phyloP scores from a whole-genome alignment of 345 rosid genomes.

The Salix brachista region DNA sequence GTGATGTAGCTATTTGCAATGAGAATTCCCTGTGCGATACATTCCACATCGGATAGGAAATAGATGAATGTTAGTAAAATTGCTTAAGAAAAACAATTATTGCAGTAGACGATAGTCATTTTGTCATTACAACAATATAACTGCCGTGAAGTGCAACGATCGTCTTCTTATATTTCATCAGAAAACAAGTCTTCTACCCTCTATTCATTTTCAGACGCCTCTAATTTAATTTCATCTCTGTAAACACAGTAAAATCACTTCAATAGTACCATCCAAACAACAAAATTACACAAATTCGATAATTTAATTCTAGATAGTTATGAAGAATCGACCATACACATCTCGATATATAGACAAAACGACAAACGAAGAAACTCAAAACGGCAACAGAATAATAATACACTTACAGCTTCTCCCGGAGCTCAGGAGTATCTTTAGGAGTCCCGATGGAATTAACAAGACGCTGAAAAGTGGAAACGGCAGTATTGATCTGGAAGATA shows the following conservation, averaged over 20 bases:
- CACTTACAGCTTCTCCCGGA: slow-evolving; percentile 90
- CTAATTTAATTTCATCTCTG: neutral
- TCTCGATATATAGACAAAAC: neutral
- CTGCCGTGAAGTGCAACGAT: neutral
- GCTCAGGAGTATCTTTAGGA: slow-evolving; percentile 92
- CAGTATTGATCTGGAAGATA: slow-evolving; percentile 96
- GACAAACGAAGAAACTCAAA: neutral
- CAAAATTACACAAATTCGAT: neutral
- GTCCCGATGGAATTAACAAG: slow-evolving; percentile 96
- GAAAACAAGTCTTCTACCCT: neutral
- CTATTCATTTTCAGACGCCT: neutral
- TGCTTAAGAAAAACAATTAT: neutral
- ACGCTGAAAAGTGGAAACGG: slow-evolving; percentile 87
- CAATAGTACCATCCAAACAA: neutral
- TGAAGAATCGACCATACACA: neutral
- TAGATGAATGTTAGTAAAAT: neutral
- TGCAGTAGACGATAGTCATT: no score
- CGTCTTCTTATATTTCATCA: neutral
- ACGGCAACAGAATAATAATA: neutral
- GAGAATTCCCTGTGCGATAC: neutral
- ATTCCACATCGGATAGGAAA: neutral
- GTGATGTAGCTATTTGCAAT: neutral
- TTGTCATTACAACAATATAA: neutral
- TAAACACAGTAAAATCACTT: neutral
- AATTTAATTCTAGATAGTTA: neutral